Percentiles rank a stretch among this genome's conserved stretches.
phyloP scores from a whole-genome alignment of 768 basidiomycete genomes.

The Scleroderma bovista region DNA sequence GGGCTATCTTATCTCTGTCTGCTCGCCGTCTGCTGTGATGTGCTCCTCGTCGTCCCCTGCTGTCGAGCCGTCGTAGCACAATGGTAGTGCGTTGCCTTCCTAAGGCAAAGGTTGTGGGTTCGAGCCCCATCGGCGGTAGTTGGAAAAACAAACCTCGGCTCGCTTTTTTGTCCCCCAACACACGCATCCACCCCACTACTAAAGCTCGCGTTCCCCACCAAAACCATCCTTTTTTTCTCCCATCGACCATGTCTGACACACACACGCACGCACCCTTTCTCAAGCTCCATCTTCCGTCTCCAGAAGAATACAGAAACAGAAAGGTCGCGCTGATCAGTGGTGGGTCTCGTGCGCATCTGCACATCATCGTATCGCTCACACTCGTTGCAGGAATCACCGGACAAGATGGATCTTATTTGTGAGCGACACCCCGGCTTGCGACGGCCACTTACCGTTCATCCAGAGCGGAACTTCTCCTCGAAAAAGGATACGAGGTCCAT shows the following conservation, averaged over 20 bases:
- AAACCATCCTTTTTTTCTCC: not conserved
- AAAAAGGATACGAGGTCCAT: conserved; percentile 89
- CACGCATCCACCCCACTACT: not conserved
- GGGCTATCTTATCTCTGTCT: not conserved
- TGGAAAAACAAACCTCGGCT: conserved; percentile 6
- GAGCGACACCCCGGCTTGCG: conserved; percentile 25
- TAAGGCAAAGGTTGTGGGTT: conserved; percentile 37
- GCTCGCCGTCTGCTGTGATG: no score
- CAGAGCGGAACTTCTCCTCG: conserved; percentile 78
- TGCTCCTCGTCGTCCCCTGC: no score
- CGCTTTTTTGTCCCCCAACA: not conserved
- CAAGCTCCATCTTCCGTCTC: conserved; percentile 56
- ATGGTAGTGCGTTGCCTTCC: conserved; percentile 37
- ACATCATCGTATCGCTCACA: not conserved
- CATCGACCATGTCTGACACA: conserved; percentile 13
- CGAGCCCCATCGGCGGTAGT: conserved; percentile 34
- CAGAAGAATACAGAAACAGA: conserved; percentile 80
- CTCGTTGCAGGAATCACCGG: conserved; percentile 76
- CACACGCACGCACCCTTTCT: conserved; percentile 30
- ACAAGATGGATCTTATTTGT: conserved; percentile 95
- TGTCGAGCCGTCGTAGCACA: conserved; percentile 33
- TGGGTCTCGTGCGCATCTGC: conserved; percentile 28
- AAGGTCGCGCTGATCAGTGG: conserved; percentile 94
- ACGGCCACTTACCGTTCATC: conserved; percentile 1
- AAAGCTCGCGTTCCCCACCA: not conserved